Conservation (phyloP, 306 rosid genomes). For the Fragaria nilgerrensis region DNA sequence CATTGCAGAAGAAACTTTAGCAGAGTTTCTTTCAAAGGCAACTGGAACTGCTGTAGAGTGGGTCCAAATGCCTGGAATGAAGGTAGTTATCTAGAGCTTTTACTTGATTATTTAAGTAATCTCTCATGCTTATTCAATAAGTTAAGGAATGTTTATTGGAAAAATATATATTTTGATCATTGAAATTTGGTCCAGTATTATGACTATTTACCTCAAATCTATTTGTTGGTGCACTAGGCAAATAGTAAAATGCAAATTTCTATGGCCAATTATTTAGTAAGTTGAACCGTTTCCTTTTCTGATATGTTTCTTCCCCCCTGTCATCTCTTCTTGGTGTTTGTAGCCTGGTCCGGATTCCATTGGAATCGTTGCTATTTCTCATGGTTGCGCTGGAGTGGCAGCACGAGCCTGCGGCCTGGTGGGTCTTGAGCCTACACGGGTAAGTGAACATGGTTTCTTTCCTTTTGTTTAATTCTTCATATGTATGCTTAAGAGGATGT, state of each 20-base stretch:
- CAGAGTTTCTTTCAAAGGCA: slow-evolving; percentile 99
- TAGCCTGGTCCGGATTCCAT: slow-evolving; percentile 99
- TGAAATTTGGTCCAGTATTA: neutral
- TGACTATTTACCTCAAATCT: neutral
- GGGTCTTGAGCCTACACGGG: slow-evolving; percentile 99
- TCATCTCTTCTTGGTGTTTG: slow-evolving; percentile 22
- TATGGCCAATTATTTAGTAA: neutral
- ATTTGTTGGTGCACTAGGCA: neutral
- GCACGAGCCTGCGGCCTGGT: slow-evolving; percentile 99
- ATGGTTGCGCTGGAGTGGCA: slow-evolving; percentile 99
- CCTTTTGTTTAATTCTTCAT: slow-evolving; percentile 3
- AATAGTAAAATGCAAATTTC: neutral
- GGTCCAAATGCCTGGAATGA: slow-evolving; percentile 99
- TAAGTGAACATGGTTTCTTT: slow-evolving; percentile 34
- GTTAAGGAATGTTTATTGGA: neutral
- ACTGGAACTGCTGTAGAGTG: slow-evolving; percentile 99
- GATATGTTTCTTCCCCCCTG: neutral
- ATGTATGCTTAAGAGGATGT: slow-evolving; percentile 17
- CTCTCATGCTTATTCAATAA: slow-evolving; percentile 4
- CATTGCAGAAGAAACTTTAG: slow-evolving; percentile 99
- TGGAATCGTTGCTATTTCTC: slow-evolving; percentile 99
- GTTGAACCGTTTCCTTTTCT: neutral
- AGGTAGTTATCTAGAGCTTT: slow-evolving; percentile 42
- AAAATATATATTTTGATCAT: neutral
- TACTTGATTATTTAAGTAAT: neutral